A percentile compares a stretch with the other conserved stretches of the same genome.
Conservation (phyloP, 2,329 filamentous ascomycete genomes). For the Biscogniauxia mediterranea region DNA sequence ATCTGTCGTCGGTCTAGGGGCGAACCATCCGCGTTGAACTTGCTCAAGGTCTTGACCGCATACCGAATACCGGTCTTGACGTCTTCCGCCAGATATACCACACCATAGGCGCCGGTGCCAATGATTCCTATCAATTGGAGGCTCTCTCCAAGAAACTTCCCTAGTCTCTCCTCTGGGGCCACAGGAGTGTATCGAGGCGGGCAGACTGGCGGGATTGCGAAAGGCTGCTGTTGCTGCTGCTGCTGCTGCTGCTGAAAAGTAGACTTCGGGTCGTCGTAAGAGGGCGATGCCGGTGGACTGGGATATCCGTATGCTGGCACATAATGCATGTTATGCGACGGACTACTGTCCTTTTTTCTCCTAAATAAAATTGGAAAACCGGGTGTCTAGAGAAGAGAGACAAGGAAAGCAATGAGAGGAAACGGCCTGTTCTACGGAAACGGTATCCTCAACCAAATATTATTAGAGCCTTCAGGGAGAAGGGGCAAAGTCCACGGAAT, state of each 20-base stretch:
- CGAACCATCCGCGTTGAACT: constrained; percentile 69
- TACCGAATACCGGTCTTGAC: constrained; percentile 78
- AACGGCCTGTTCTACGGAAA: constrained; percentile 32
- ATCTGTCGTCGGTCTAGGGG: constrained; percentile 80
- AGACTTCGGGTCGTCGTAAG: constrained; percentile 50
- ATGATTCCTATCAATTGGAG: constrained; percentile 82
- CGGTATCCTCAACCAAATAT: constrained; percentile 29
- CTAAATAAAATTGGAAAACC: constrained; percentile 18
- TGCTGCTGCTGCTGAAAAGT: constrained; percentile 37
- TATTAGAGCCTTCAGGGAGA: constrained; percentile 19
- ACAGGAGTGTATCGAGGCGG: constrained; percentile 53
- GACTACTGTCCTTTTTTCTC: constrained; percentile 25
- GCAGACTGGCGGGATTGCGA: constrained; percentile 37
- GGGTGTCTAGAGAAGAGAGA: constrained; percentile 15
- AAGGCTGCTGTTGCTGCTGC: constrained; percentile 34
- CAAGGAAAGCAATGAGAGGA: constrained; percentile 32
- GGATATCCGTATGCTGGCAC: constrained; percentile 56
- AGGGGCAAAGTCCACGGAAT: constrained; percentile 20
- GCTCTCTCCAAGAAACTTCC: constrained; percentile 76
- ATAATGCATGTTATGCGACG: constrained; percentile 56
- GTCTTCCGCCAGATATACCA: constrained; percentile 88
- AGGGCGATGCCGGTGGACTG: constrained; percentile 57
- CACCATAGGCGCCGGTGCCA: constrained; percentile 92
- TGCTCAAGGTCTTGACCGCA: constrained; percentile 96
- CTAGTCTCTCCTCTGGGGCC: constrained; percentile 80